Evolutionary conservation across 31 red algal species (phyloP).

Genomic region (Porphyra umbilicalis): DNA sequence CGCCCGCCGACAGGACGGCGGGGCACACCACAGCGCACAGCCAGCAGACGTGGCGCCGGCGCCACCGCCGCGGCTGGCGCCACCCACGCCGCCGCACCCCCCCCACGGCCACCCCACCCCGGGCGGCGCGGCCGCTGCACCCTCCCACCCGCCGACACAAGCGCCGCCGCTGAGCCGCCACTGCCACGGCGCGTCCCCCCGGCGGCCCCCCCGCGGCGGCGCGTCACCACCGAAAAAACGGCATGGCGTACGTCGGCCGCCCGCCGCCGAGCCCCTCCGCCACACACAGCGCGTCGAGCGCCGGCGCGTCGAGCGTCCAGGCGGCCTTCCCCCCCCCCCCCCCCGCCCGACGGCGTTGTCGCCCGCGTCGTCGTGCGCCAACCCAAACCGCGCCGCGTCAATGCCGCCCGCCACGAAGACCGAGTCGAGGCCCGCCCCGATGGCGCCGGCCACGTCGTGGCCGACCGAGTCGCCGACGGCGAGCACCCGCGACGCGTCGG

Average conservation of each 20-base stretch:
- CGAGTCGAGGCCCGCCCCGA: slow-evolving; percentile 33
- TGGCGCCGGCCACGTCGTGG: slow-evolving; percentile 71
- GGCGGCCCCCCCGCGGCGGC: too few species aligned
- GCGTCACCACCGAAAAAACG: slow-evolving; percentile 49
- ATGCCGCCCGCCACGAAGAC: slow-evolving; percentile 21
- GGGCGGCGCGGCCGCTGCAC: too few species aligned
- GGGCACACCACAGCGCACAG: too few species aligned
- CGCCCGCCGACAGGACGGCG: too few species aligned
- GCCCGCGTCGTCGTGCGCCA: neutral
- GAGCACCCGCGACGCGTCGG: slow-evolving; percentile 6
- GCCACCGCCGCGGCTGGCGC: too few species aligned
- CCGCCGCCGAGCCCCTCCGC: slow-evolving; percentile 13
- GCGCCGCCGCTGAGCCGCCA: too few species aligned
- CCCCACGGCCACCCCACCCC: neutral
- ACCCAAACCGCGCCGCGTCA: neutral
- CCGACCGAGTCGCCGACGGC: slow-evolving; percentile 71
- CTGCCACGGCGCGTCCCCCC: too few species aligned
- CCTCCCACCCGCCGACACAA: too few species aligned
- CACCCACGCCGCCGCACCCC: neutral
- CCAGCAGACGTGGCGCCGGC: neutral
- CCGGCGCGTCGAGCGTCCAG: neutral
- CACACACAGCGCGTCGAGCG: neutral
- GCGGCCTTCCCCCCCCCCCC: neutral
- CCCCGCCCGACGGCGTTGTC: neutral
- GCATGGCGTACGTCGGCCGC: slow-evolving; percentile 40